A percentile compares a stretch with the other conserved stretches of the same genome.
Conservation (phyloP, 805 yeast genomes). For the Monosporozyma unispora region DNA sequence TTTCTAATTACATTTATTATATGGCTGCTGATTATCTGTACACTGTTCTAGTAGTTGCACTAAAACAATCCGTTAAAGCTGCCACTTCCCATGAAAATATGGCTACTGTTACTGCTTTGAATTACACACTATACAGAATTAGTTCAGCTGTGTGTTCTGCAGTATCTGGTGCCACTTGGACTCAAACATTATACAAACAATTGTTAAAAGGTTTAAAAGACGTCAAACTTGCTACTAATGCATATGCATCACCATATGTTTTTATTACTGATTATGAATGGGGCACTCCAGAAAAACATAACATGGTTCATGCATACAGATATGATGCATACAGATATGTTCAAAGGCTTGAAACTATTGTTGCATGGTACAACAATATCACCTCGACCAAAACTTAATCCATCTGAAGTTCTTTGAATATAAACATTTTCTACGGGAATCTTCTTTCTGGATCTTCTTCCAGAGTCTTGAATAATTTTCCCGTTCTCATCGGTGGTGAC, state of each 20-base stretch:
- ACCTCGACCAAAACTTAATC: slow-evolving; percentile 42
- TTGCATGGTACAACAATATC: slow-evolving; percentile 43
- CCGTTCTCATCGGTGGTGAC: slow-evolving; percentile 24
- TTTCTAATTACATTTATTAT: slow-evolving; percentile 49
- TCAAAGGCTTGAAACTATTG: slow-evolving; percentile 48
- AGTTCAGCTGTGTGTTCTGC: slow-evolving; percentile 58
- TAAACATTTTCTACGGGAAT: slow-evolving; percentile 13
- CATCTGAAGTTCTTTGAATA: slow-evolving; percentile 39
- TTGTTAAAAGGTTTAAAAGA: slow-evolving; percentile 32
- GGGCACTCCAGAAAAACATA: slow-evolving; percentile 55
- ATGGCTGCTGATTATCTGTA: slow-evolving; percentile 65
- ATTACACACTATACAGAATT: slow-evolving; percentile 46
- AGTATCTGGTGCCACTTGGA: slow-evolving; percentile 67
- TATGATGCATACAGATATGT: slow-evolving; percentile 47
- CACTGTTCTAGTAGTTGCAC: slow-evolving; percentile 56
- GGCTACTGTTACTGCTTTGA: slow-evolving; percentile 54
- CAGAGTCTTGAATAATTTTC: slow-evolving; percentile 11
- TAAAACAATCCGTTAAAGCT: slow-evolving; percentile 47
- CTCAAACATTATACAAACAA: slow-evolving; percentile 45
- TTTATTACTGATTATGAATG: slow-evolving; percentile 42
- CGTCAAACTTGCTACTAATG: slow-evolving; percentile 34
- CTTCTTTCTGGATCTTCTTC: slow-evolving; percentile 20
- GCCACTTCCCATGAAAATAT: slow-evolving; percentile 56
- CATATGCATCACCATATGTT: slow-evolving; percentile 47
- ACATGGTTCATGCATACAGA: too few relatives aligned